A percentile compares a stretch with the other conserved stretches of the same genome.
phyloP scores from a whole-genome alignment of 2,329 filamentous ascomycete species.

The Geosmithia putterillii region DNA sequence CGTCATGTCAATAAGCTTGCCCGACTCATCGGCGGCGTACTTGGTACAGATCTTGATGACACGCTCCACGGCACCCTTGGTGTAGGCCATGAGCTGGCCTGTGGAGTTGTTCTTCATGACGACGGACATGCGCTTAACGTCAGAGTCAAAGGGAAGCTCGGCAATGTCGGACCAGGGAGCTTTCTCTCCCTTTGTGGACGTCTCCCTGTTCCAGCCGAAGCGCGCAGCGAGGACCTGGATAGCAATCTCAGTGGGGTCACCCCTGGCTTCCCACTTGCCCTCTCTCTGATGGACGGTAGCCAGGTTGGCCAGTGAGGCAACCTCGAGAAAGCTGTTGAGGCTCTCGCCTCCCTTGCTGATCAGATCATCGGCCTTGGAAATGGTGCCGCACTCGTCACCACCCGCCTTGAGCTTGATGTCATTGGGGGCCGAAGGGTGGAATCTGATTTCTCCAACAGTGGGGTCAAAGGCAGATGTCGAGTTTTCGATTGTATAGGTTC shows the following conservation, averaged over 20 bases:
- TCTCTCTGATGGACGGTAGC: conserved; percentile 32
- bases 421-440: conserved; percentile 21
- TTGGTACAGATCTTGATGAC: conserved; percentile 39
- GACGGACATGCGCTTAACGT: conserved; percentile 64
- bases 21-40: conserved; percentile 14
- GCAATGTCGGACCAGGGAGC: conserved; percentile 43
- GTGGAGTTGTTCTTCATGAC: conserved; percentile 37
- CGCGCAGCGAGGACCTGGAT: conserved; percentile 60
- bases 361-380: conserved; percentile 17
- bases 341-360: conserved; percentile 24
- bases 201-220: conserved; percentile 46
- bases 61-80: conserved; percentile 56
- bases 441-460: conserved; percentile 32
- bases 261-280: conserved; percentile 42
- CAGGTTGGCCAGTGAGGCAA: conserved; percentile 45
- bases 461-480: conserved; percentile 46
- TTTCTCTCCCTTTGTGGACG: conserved; percentile 33
- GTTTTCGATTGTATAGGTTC: conserved; percentile 44
- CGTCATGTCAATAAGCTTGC: conserved; percentile 26
- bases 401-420: conserved; percentile 24
- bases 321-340: conserved; percentile 42
- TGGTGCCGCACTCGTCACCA: conserved; percentile 11
- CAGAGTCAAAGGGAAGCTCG: conserved; percentile 61
- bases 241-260: conserved; percentile 59
- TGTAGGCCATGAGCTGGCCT: conserved; percentile 25